Evolutionary conservation across 306 rosid genomes (phyloP), one percentile per base, ranked within the genome.

Genomic region (Medicago lupulina): DNA sequence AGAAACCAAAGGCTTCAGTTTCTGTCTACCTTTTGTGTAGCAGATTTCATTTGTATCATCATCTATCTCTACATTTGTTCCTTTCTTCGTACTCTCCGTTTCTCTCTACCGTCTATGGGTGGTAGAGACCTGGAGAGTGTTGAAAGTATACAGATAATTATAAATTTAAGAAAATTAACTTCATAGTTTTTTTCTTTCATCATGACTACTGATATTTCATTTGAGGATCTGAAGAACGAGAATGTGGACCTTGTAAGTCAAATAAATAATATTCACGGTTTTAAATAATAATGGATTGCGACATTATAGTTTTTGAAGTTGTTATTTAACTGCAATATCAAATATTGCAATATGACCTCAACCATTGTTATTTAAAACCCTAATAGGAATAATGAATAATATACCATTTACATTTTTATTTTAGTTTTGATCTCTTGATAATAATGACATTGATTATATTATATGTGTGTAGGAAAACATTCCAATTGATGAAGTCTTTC

Each of bases 401-500:
- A 17, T 11, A 16, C 8, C 44, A 31, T 17, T 53, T 53, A 19
- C 25, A 43, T 44, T 44, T 44, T 44, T 44, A 44, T 10, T 43
- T 43, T 47, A 47, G 54, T 14, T 23, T n/a, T 31, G 1, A 25
- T 13, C 5, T 12, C 3, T 31, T 76, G 6, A 21, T 61, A 15
- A 17, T 12, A 5, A 57, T 28, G 31, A 28, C 31, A 28, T 28
- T 28, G 31, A 28, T 28, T 3, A 28, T 38, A 28, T 28, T 3
- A 28, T 38, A n/a, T 50, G 7, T 76, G 71, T 75, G 77, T 41
- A 93, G 98, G 98, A 93, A 76, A 67, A 79, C 2, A 84, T 93
- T 67, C 98, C 98, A 0, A 62, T 93, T 39, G 96, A 91, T 81
- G 96, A 88, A 60, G 98, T 93, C 3, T 93, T 93, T 46, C 70